Conservation (phyloP, 179 eudicot species). For the Amaranthus tricolor region DNA sequence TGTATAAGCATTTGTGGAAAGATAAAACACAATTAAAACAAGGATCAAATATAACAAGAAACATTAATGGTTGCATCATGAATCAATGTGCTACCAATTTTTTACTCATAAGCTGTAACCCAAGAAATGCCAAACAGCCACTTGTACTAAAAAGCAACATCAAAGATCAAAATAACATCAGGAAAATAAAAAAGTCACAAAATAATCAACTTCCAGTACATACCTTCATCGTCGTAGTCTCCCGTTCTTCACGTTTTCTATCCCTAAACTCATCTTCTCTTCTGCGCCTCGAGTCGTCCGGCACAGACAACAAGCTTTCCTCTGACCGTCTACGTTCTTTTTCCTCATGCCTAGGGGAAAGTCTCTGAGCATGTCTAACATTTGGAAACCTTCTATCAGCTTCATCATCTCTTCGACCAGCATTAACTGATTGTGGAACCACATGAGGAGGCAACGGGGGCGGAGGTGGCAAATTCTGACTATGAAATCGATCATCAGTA, state of each 20-base stretch:
- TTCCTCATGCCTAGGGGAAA: conserved; percentile 94
- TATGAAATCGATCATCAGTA: conserved; percentile 71
- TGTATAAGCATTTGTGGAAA: too few species aligned
- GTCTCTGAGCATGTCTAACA: conserved; percentile 76
- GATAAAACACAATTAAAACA: too few species aligned
- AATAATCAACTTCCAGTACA: background rate
- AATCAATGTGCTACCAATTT: background rate
- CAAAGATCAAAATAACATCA: background rate
- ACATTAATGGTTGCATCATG: too few species aligned
- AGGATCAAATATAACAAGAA: too few species aligned
- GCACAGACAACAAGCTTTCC: conserved; percentile 52
- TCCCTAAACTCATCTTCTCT: conserved; percentile 94
- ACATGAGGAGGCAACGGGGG: conserved; percentile 94
- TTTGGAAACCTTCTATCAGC: conserved; percentile 73
- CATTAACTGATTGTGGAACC: conserved; percentile 80
- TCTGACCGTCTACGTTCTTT: conserved; percentile 94
- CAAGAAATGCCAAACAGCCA: background rate
- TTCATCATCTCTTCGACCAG: conserved; percentile 83
- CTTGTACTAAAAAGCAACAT: background rate
- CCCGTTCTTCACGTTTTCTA: conserved; percentile 93
- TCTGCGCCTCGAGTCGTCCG: conserved; percentile 78
- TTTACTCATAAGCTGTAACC: background rate
- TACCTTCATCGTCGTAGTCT: conserved; percentile 59
- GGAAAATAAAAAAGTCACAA: background rate
- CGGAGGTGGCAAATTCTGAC: conserved; percentile 94